Evolutionary conservation across 2,329 filamentous ascomycete species (phyloP), one percentile per base, ranked within the genome.

Genomic region (Mycosphaerella sp.): DNA sequence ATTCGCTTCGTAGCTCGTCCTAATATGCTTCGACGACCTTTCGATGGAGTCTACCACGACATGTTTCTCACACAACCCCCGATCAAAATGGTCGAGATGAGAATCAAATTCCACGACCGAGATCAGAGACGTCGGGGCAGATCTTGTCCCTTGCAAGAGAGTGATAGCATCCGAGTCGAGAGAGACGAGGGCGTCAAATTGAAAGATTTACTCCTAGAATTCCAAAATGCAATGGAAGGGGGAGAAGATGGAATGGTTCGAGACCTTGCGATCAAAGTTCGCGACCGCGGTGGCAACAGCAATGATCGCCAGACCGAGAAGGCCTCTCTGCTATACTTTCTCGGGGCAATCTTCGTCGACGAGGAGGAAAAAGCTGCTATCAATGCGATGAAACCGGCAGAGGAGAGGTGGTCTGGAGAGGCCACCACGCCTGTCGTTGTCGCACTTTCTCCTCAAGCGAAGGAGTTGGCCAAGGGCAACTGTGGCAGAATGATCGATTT

Each of bases 11-110:
- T 21, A 0, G 31, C 21, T 12, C 38, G 46, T 29, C 58, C 55
- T 1, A 14, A 58, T 6, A 36, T 58, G 26, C 4, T 11, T 39
- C 3, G 44, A 38, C 21, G 42, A 38, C 21, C 21, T 11, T 14
- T 36, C 17, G 26, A 9, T 26, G 17, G 17, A 1, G n/a, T 57
- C n/a, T 45, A 32, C 43, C 55, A 54, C n/a, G 7, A 39, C 2
- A 59, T 59, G 58, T 58, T 48, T 10, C 11, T 59, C 1, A 51
- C 48, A 2, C 58, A 59, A 26, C 58, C 58, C 10, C 55, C 55
- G 0, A 47, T 55, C 32, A 44, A 21, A 12, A 36, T 17, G 0
- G 55, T 55, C 1, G 48, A 57, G 32, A 40, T 55, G 31, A 14
- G 26, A 2, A 14, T 59, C 11, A 44, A 34, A 10, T 59, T 41